Percentiles rank a stretch among this genome's conserved stretches.
Conservation (phyloP, 2,329 filamentous ascomycete species). For the Trichoderma atrobrunneum region DNA sequence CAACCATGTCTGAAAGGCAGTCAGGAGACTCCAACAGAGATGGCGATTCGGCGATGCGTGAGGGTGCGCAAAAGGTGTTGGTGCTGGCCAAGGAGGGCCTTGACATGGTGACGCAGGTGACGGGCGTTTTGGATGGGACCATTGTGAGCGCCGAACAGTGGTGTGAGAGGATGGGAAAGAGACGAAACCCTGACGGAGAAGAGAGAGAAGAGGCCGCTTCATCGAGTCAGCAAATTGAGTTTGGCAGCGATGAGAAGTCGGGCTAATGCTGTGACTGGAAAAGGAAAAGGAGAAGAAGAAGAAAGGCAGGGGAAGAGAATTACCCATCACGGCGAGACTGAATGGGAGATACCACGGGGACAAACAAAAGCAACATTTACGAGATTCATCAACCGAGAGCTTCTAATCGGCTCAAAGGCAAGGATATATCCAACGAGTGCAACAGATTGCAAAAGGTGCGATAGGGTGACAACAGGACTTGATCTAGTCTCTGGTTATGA, state of each 20-base stretch:
- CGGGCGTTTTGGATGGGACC: constrained; percentile 81
- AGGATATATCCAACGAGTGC: background rate
- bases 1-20: constrained; percentile 48
- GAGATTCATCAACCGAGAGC: background rate
- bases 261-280: constrained; percentile 17
- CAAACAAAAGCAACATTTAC: background rate
- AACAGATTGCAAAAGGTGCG: background rate
- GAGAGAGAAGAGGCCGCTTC: constrained; percentile 25
- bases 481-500: background rate
- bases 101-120: constrained; percentile 93
- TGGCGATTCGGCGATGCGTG: constrained; percentile 39
- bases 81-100: constrained; percentile 86
- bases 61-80: constrained; percentile 72
- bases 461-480: constrained; percentile 10
- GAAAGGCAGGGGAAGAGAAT: background rate
- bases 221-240: constrained; percentile 26
- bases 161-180: constrained; percentile 71
- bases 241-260: constrained; percentile 32
- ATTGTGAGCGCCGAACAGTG: constrained; percentile 88
- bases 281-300: background rate
- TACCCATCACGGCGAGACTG: background rate
- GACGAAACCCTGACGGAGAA: constrained; percentile 28
- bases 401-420: too few relatives aligned
- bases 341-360: background rate
- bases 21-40: constrained; percentile 32